Percentiles rank a stretch among this genome's conserved stretches.
Evolutionary conservation across 331 rosid genomes (phyloP).

Genomic region (Acacia pycnantha): DNA sequence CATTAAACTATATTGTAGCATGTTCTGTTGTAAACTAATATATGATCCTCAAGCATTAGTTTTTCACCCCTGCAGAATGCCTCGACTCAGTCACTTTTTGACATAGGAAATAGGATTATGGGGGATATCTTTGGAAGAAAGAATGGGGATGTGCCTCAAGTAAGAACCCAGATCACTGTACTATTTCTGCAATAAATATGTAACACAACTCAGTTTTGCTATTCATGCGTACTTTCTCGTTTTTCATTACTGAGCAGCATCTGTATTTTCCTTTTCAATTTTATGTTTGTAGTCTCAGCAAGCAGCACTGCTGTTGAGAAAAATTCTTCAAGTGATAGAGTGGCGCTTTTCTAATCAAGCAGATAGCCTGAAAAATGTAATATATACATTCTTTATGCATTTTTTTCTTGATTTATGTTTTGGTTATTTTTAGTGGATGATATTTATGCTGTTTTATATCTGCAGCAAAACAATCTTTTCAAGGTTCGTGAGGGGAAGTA

Average conservation of each 20-base stretch:
- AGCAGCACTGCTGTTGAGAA: slow-evolving; percentile 68
- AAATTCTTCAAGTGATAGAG: slow-evolving; percentile 75
- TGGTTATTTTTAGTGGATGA: slow-evolving; percentile 29
- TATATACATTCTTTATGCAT: slow-evolving; percentile 5
- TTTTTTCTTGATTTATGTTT: slow-evolving; percentile 3
- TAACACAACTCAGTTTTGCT: neutral
- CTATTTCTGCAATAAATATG: slow-evolving; percentile 21
- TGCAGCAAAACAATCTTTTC: slow-evolving; percentile 76
- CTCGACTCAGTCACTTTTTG: slow-evolving; percentile 68
- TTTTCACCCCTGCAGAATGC: slow-evolving; percentile 57
- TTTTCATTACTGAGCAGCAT: slow-evolving; percentile 2
- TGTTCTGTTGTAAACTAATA: slow-evolving; percentile 8
- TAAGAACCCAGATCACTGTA: slow-evolving; percentile 42
- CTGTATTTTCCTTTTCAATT: slow-evolving; percentile 16
- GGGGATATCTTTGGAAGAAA: slow-evolving; percentile 64
- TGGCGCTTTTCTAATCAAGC: slow-evolving; percentile 68
- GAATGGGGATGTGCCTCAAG: slow-evolving; percentile 71
- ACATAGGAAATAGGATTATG: slow-evolving; percentile 57
- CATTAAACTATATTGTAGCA: neutral
- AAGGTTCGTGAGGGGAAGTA: slow-evolving; percentile 85
- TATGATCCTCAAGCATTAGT: slow-evolving; percentile 31
- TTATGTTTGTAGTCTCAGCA: slow-evolving; percentile 50
- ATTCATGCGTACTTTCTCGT: neutral
- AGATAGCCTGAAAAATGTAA: slow-evolving; percentile 75
- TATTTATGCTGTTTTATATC: slow-evolving; percentile 31